Evolutionary conservation across 208 protist genomes (phyloP).

Genomic region (Trypanosoma conorhini): DNA sequence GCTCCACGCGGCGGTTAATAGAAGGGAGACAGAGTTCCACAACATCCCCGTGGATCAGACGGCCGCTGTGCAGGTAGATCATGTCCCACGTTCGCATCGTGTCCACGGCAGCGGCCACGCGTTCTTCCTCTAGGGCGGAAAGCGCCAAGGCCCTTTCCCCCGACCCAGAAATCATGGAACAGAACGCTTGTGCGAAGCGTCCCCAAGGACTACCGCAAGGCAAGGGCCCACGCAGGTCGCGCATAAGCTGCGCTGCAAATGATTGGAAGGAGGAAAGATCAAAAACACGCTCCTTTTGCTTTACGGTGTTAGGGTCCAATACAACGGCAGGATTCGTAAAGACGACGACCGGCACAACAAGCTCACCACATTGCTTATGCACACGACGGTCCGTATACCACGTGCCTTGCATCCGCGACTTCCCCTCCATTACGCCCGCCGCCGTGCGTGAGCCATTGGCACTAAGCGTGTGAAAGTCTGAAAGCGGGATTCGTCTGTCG

Average conservation of each 20-base stretch:
- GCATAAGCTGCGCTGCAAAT: slow-evolving; percentile 44
- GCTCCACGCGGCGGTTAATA: slow-evolving; percentile 54
- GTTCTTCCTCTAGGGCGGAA: slow-evolving; percentile 19
- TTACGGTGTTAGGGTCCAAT: slow-evolving; percentile 74
- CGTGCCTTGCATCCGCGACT: slow-evolving; percentile 37
- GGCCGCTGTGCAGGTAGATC: slow-evolving; percentile 73
- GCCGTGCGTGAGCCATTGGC: neutral
- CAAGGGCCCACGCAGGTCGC: slow-evolving; percentile 20
- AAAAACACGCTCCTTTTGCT: slow-evolving; percentile 70
- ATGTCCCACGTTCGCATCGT: slow-evolving; percentile 86
- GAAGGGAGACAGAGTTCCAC: slow-evolving; percentile 48
- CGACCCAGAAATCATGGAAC: neutral
- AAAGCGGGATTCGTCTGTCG: slow-evolving; percentile 58
- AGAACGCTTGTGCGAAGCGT: neutral
- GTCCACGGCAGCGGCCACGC: slow-evolving; percentile 52
- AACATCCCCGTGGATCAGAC: slow-evolving; percentile 71
- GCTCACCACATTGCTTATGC: slow-evolving; percentile 72
- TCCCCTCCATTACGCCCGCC: neutral
- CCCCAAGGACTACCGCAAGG: neutral
- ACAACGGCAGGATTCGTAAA: slow-evolving; percentile 75
- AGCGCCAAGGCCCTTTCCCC: slow-evolving; percentile 7
- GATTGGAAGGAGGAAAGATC: slow-evolving; percentile 54
- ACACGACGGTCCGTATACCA: slow-evolving; percentile 76
- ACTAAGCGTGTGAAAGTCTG: slow-evolving; percentile 32
- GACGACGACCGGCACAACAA: slow-evolving; percentile 82